Base-by-base conservation (phyloP, 1,139 yeast species). In the Geotrichum bryndzae region DNA sequence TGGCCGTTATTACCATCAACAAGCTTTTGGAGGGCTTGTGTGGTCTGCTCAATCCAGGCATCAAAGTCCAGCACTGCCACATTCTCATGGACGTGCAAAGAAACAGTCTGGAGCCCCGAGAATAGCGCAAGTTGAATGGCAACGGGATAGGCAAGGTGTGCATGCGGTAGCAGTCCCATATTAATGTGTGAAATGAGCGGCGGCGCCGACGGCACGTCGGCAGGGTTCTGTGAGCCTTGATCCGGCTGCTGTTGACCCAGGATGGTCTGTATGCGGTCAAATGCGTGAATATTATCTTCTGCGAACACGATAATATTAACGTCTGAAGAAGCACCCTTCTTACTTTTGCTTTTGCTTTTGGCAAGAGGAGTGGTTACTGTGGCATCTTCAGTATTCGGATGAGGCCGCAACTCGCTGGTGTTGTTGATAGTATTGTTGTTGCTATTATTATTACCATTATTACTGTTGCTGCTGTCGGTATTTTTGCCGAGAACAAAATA, bases 61-160 rank as follows among this genome's bases (percentile, higher is more conserved):
- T 73, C 76, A 25, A 88, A 72, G 0, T 79, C 80, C 1, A 70
- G 68, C 1, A 76, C 72, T 51, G 80, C 83, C 3, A 87, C 86
- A 68, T 90, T 90, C 67, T 88, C 96, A 70, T 90, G 96, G 1
- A 90, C 80, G 70, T 90, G 96, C 3, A 87, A 70, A 18, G 75
- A 69, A 0, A 13, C 65, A 7, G 46, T 18, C 15, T 50, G 8
- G 22, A 35, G 53, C 29, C 38, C 46, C 18, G 58, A 63, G 38
- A 15, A 65, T 50, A 45, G 65, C 61, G 65, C 72, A 33, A 72
- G 63, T 35, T 58, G 65, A 58, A 57, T 57, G 0, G 89, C 82
- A 0, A 78, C 70, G 0, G 74, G 72, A 90, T 95, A 89, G 1
- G 89, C 80, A 4, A 78, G 81, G 58, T 78, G 75, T 48, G 95